A percentile compares a stretch with the other conserved stretches of the same genome.
phyloP scores from a whole-genome alignment of 129 eudicot species.

The Pulicaria dysenterica region DNA sequence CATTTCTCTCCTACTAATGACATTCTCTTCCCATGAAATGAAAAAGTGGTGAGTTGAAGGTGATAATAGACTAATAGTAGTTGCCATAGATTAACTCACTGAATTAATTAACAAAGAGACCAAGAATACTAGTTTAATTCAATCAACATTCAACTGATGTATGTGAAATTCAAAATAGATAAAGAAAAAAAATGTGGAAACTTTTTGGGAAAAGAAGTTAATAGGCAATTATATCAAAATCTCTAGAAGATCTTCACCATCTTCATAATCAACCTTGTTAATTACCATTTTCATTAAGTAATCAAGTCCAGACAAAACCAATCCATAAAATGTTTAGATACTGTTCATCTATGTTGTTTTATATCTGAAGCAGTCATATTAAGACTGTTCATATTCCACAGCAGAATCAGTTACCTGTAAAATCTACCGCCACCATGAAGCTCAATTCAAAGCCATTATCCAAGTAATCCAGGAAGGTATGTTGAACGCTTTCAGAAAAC shows the following conservation, averaged over 20 bases:
- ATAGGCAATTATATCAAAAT: neutral
- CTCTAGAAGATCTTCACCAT: neutral
- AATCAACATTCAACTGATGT: neutral
- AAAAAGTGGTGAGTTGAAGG: neutral
- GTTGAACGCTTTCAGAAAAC: conserved; percentile 71
- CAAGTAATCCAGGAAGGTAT: conserved; percentile 94
- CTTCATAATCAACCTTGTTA: neutral
- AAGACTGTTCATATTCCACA: neutral
- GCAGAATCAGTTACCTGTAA: conserved; percentile 64
- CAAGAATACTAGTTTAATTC: neutral
- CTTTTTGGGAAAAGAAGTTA: neutral
- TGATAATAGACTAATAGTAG: neutral
- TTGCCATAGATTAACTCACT: no score
- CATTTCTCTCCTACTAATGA: conserved; percentile 10
- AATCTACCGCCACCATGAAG: conserved; percentile 98
- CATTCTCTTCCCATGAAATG: neutral
- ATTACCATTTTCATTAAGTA: neutral
- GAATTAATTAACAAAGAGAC: neutral
- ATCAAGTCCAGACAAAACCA: conserved; percentile 1
- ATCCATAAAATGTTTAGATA: neutral
- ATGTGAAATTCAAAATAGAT: conserved; percentile 3
- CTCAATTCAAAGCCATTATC: conserved; percentile 91
- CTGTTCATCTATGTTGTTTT: no score
- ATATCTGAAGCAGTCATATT: neutral
- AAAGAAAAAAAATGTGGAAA: neutral